Evolutionary conservation across 2,329 filamentous ascomycete species (phyloP).

Genomic region (Botrytis hyacinthi): DNA sequence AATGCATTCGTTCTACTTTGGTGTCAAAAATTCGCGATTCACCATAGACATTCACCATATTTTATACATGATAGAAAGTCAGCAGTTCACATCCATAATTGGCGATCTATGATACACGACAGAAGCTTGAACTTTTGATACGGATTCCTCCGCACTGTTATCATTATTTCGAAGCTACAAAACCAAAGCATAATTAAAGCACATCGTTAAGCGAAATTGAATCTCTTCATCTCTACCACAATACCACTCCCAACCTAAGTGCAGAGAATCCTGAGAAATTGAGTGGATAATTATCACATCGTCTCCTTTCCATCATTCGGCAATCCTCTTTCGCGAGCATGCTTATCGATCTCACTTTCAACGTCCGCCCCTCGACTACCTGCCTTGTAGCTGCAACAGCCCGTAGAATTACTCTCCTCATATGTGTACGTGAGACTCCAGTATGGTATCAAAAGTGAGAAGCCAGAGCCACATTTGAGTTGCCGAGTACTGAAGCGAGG

Average conservation of each 20-base stretch:
- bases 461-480: neutral
- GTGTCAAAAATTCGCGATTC: neutral
- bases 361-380: neutral
- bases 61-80: too few species aligned
- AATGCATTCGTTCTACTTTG: neutral
- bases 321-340: neutral
- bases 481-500: neutral
- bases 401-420: neutral
- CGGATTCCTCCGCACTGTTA: neutral
- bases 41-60: neutral
- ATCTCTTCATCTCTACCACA: neutral
- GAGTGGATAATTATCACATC: neutral
- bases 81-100: neutral
- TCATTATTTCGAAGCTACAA: neutral
- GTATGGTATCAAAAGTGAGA: neutral
- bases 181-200: neutral
- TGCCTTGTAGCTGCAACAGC: rapidly evolving
- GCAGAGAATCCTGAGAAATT: neutral
- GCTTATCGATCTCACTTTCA: neutral
- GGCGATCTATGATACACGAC: neutral
- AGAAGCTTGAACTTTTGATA: neutral
- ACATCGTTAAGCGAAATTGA: neutral
- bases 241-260: neutral
- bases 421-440: neutral
- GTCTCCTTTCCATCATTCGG: neutral